phyloP scores from a whole-genome alignment of 306 rosid species.

The Fragaria nilgerrensis region DNA sequence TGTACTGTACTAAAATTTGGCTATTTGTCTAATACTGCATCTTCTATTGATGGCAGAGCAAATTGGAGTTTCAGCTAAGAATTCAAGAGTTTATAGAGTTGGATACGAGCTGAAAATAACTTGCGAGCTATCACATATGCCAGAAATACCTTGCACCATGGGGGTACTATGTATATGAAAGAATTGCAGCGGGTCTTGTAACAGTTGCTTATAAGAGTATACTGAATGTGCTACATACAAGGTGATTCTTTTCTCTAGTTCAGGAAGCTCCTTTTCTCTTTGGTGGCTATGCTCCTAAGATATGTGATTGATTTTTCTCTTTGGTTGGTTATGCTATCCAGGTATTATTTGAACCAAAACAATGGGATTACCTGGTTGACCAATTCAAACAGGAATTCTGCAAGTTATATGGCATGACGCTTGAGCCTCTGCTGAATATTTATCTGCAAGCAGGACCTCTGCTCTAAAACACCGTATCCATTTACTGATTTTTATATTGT shows the following conservation, averaged over 20 bases:
- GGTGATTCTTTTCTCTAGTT: constrained; percentile 44
- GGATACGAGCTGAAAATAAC: constrained; percentile 85
- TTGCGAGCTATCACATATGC: constrained; percentile 82
- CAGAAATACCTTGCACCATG: constrained; percentile 82
- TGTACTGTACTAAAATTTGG: background rate
- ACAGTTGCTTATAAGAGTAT: constrained; percentile 80
- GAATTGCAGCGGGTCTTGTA: constrained; percentile 85
- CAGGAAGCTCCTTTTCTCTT: constrained; percentile 1
- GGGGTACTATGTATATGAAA: constrained; percentile 86
- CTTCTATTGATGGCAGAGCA: constrained; percentile 65
- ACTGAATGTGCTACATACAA: constrained; percentile 81
- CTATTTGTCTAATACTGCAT: constrained; percentile 25
- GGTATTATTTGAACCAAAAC: constrained; percentile 88
- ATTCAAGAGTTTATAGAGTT: constrained; percentile 95
- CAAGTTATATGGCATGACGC: constrained; percentile 95
- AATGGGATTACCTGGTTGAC: constrained; percentile 86
- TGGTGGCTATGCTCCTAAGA: background rate
- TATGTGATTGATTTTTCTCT: constrained; percentile 13
- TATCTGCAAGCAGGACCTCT: constrained; percentile 94
- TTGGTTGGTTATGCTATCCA: constrained; percentile 33
- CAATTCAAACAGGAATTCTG: constrained; percentile 95
- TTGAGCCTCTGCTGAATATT: constrained; percentile 85
- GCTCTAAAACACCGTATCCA: constrained; percentile 99
- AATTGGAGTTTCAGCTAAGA: constrained; percentile 91
- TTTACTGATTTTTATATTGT: background rate